phyloP scores from a whole-genome alignment of 208 protist species.

The Leishmania braziliensis region DNA sequence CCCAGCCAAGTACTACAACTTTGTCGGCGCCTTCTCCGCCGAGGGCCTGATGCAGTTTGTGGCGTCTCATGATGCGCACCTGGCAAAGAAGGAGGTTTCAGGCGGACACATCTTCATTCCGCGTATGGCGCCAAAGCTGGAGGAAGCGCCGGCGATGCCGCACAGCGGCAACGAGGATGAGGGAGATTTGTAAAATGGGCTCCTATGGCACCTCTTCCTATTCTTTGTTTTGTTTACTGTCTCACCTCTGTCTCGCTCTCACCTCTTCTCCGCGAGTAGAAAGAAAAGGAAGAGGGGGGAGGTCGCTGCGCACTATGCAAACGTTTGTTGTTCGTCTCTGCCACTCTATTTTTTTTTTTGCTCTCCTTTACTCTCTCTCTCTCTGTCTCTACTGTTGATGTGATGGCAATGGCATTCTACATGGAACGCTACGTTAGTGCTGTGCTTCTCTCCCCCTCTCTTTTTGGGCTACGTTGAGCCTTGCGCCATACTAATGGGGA shows the following conservation, averaged over 20 bases:
- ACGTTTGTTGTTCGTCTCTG: no score
- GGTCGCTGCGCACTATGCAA: no score
- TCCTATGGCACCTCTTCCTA: background rate
- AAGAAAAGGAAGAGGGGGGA: background rate
- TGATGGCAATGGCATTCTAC: background rate
- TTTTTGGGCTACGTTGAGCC: no score
- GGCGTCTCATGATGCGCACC: slow-evolving; percentile 6
- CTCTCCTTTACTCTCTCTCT: background rate
- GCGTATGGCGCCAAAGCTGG: slow-evolving; percentile 31
- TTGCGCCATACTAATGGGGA: no score
- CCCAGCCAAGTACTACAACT: slow-evolving; percentile 32
- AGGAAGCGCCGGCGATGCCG: background rate
- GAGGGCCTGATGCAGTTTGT: slow-evolving; percentile 40
- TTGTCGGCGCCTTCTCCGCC: slow-evolving; percentile 37
- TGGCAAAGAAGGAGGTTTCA: slow-evolving; percentile 7
- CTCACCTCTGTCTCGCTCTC: background rate
- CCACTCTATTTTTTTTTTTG: background rate
- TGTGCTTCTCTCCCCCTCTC: background rate
- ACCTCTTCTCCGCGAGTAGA: background rate
- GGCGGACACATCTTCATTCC: slow-evolving; percentile 31
- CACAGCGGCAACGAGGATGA: slow-evolving; percentile 6
- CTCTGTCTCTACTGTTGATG: background rate
- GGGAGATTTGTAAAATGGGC: slow-evolving; percentile 20
- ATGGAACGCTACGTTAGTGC: background rate
- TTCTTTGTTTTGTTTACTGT: background rate